phyloP scores from a whole-genome alignment of 352 stramenopile species.

The Elongisporangium anandrum region DNA sequence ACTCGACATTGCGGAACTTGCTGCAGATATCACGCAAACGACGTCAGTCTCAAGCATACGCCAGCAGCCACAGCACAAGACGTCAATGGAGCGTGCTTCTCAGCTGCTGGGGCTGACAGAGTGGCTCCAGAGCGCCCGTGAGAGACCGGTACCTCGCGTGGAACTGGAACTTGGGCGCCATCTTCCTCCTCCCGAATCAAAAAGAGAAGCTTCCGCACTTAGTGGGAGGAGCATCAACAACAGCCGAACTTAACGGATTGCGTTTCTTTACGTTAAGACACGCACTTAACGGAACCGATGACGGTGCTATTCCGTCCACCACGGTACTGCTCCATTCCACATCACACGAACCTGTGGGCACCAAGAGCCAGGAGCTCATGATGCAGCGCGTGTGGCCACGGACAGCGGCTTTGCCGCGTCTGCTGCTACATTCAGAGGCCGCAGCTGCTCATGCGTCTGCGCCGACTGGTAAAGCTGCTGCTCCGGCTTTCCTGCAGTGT shows the following conservation, averaged over 20 bases:
- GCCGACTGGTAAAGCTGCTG: neutral
- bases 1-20: slow-evolving; percentile 82
- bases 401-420: neutral
- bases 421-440: slow-evolving; percentile 3
- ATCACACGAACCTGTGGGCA: neutral
- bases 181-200: neutral
- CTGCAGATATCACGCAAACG: slow-evolving; percentile 15
- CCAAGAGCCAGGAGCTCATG: slow-evolving; percentile 10
- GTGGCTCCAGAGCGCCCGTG: neutral
- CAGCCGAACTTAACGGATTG: neutral
- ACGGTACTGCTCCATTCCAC: neutral
- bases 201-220: neutral
- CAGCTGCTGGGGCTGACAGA: neutral
- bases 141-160: slow-evolving; percentile 27
- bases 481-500: neutral
- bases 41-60: too few species aligned
- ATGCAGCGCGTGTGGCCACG: slow-evolving; percentile 15
- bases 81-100: neutral
- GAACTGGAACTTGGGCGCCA: slow-evolving; percentile 48
- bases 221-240: neutral
- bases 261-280: neutral
- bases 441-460: neutral
- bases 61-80: neutral
- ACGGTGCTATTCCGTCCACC: neutral
- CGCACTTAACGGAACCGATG: neutral